Evolutionary conservation across 169 alveolate species (phyloP), one percentile per base, ranked within the genome.

Genomic region (Plasmodium coatneyi): DNA sequence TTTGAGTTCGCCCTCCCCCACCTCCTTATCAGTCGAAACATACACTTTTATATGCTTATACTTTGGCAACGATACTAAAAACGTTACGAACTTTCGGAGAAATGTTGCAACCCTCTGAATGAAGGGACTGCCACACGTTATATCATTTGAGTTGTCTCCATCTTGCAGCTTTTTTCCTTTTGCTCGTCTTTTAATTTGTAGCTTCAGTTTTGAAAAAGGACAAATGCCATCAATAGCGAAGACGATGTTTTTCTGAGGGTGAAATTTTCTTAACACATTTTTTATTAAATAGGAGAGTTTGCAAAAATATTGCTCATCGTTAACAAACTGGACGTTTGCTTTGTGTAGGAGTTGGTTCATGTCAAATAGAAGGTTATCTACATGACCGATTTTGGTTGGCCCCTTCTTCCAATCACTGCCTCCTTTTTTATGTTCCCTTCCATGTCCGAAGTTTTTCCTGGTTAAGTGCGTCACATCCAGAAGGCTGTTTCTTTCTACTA

Each of bases 1-100:
- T 81, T 95, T 95, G 4, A 95, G 86, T 90, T 95, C 96, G 5
- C 96, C 96, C 30, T 95, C 96, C 22, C 96, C 96, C 79, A 66
- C 82, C 28, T 94, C 95, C 34, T 74, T 54, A 46, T 92, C 84
- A 3, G 96, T 95, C 25, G 96, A 95, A 6, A 92, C 25, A 71
- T 41, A 95, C 71, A 95, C 66, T 39, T 92, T 95, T 14, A 60
- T 82, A 22, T 76, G 5, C 9, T n/a, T 32, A 90, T 71, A 91
- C 60, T 72, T 76, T 30, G 60, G 56, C 1, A 87, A 71, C 1
- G 95, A 80, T 5, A 46, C 72, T 56, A 91, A 93, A 60, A 54
- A 81, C 71, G 83, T 74, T n/a, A 95, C 95, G 52, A 87, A 92
- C 30, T 83, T 84, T 16, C 22, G 52, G 34, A 94, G 92, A 71